Evolutionary conservation across 2,329 filamentous ascomycete genomes (phyloP).

Genomic region (Penicillium sp.): DNA sequence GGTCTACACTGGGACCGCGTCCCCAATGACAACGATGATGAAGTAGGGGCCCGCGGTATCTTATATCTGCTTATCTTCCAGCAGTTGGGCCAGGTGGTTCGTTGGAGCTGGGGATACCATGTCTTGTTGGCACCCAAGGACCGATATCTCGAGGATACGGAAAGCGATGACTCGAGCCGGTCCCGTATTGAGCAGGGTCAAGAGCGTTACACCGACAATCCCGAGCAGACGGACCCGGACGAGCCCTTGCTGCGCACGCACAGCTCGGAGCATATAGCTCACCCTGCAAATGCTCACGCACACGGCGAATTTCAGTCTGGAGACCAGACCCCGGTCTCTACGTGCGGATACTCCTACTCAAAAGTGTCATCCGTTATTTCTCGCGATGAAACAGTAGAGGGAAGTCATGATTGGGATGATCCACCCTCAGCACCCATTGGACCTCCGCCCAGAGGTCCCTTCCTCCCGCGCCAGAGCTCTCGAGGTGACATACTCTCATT

Average conservation of each 20-base stretch:
- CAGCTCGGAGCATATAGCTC: slow-evolving; percentile 29
- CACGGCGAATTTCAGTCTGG: slow-evolving; percentile 34
- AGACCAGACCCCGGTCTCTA: slow-evolving; percentile 40
- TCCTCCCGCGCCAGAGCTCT: slow-evolving; percentile 41
- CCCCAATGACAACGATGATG: slow-evolving; percentile 88
- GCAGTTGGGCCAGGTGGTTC: slow-evolving; percentile 88
- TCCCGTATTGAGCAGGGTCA: slow-evolving; percentile 40
- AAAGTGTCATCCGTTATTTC: slow-evolving; percentile 30
- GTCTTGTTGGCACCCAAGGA: slow-evolving; percentile 85
- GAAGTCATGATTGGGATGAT: slow-evolving; percentile 15
- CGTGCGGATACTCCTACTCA: slow-evolving; percentile 34
- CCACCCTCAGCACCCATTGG: slow-evolving; percentile 26
- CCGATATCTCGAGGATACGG: slow-evolving; percentile 45
- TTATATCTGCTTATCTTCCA: slow-evolving; percentile 96
- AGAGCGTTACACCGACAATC: slow-evolving; percentile 41
- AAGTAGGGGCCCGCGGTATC: slow-evolving; percentile 90
- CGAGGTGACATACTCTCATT: slow-evolving; percentile 63
- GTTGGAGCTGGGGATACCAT: slow-evolving; percentile 98
- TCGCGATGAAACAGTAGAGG: slow-evolving; percentile 16
- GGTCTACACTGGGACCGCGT: slow-evolving; percentile 93
- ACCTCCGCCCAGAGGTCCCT: slow-evolving; percentile 32
- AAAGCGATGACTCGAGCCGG: slow-evolving; percentile 34
- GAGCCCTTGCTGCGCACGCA: slow-evolving; percentile 37
- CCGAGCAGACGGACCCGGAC: slow-evolving; percentile 37
- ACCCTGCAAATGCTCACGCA: slow-evolving; percentile 13